These are phyloP conservation scores for Acer negundo DNA, from an alignment of 345 rosid species.

Conservation along the genomic window DNA sequence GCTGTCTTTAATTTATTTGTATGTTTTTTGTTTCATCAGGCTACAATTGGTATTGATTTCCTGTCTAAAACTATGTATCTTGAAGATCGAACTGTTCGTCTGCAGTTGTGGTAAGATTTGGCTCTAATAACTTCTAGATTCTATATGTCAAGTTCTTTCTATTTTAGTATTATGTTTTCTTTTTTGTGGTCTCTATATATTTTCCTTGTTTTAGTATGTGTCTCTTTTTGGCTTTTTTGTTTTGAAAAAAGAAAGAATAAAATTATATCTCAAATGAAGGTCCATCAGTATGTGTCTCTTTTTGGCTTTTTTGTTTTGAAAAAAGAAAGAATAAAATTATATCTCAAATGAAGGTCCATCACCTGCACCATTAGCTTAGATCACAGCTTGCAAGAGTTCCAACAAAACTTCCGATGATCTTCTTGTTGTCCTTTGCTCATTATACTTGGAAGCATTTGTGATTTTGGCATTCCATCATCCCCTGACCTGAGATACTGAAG, in stretches of 20 bases:
- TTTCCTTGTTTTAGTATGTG: too few relatives aligned
- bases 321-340: too few relatives aligned
- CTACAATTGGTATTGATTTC: slow-evolving; percentile 82
- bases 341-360: background rate
- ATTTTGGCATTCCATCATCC: background rate
- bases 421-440: background rate
- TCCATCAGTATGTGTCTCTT: too few relatives aligned
- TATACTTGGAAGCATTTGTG: background rate
- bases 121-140: background rate
- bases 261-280: background rate
- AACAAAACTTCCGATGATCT: background rate
- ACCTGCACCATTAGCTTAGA: background rate
- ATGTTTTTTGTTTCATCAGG: slow-evolving; percentile 39
- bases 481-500: background rate
- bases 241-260: too few relatives aligned
- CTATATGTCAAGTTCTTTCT: too few relatives aligned
- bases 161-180: too few relatives aligned
- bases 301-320: too few relatives aligned
- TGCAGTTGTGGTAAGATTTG: slow-evolving; percentile 67
- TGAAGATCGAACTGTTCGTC: slow-evolving; percentile 79
- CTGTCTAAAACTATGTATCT: slow-evolving; percentile 88
- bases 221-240: too few relatives aligned
- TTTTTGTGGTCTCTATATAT: too few relatives aligned
- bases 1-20: background rate
- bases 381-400: background rate